Conservation (phyloP, 768 basidiomycete species). For the Boletus vermiculosoides region DNA sequence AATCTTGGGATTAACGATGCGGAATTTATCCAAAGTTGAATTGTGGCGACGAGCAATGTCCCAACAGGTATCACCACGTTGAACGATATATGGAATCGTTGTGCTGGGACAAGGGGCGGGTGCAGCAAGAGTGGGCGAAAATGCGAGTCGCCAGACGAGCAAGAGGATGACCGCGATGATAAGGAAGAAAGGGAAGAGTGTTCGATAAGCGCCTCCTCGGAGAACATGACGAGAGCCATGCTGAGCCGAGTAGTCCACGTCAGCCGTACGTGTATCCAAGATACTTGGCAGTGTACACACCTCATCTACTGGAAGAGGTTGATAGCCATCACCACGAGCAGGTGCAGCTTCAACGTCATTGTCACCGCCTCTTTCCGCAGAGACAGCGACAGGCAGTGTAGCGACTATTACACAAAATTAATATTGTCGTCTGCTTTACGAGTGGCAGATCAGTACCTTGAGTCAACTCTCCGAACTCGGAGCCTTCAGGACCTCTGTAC, state of each 20-base stretch:
- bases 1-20: conserved; percentile 50
- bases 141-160: conserved; percentile 60
- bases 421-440: not conserved
- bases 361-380: conserved; percentile 29
- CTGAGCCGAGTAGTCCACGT: conserved; percentile 29
- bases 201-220: conserved; percentile 50
- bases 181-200: conserved; percentile 72
- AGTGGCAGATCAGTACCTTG: conserved; percentile 33
- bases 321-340: conserved; percentile 54
- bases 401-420: conserved; percentile 24
- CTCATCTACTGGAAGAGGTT: conserved; percentile 49
- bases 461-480: conserved; percentile 54
- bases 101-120: conserved; percentile 36
- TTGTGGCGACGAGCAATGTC: conserved; percentile 50
- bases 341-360: conserved; percentile 58
- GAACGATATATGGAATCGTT: conserved; percentile 43
- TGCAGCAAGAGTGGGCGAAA: conserved; percentile 33
- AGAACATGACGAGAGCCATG: conserved; percentile 31
- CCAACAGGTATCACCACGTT: conserved; percentile 68
- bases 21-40: conserved; percentile 50
- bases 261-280: not conserved
- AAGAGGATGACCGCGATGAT: conserved; percentile 62
- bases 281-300: conserved; percentile 31
- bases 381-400: conserved; percentile 28
- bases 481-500: conserved; percentile 61